A percentile compares a stretch with the other conserved stretches of the same genome.
These are phyloP conservation scores for Wickerhamomyces alni DNA, from an alignment of 805 yeast species.

Conservation along the genomic window DNA sequence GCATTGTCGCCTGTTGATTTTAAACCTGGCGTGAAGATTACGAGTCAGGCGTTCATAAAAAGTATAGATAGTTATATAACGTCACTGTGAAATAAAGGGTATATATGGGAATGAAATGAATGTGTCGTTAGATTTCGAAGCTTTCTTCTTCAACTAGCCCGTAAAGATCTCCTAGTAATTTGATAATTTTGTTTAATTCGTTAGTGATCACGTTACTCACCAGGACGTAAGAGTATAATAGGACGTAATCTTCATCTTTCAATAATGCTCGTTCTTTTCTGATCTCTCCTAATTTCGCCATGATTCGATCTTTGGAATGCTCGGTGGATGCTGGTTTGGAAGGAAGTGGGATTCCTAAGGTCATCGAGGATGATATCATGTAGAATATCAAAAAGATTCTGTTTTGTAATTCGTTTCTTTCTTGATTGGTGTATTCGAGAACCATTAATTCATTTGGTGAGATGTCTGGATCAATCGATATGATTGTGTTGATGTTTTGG, in stretches of 20 bases:
- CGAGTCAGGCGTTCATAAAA: slow-evolving; percentile 48
- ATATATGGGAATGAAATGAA: too few species aligned
- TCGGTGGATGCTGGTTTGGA: slow-evolving; percentile 71
- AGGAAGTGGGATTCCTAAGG: slow-evolving; percentile 73
- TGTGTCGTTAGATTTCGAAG: slow-evolving; percentile 11
- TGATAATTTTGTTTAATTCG: slow-evolving; percentile 55
- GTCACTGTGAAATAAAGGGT: too few species aligned
- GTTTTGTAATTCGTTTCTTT: slow-evolving; percentile 64
- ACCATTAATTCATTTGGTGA: slow-evolving; percentile 49
- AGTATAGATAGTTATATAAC: slow-evolving; percentile 29
- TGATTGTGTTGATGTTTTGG: slow-evolving; percentile 66
- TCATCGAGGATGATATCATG: slow-evolving; percentile 70
- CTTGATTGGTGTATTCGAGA: slow-evolving; percentile 45
- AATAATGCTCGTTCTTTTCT: slow-evolving; percentile 33
- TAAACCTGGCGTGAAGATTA: slow-evolving; percentile 42
- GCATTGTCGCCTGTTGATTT: slow-evolving; percentile 56
- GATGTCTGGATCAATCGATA: slow-evolving; percentile 53
- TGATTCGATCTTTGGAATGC: slow-evolving; percentile 64
- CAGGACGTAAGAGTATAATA: slow-evolving; percentile 68
- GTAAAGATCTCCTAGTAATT: slow-evolving; percentile 48
- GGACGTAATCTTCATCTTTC: slow-evolving; percentile 67
- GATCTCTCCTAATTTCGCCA: slow-evolving; percentile 57
- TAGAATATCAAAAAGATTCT: slow-evolving; percentile 72
- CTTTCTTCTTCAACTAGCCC: slow-evolving; percentile 49
- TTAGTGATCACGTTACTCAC: slow-evolving; percentile 63